Conservation (phyloP, 2,329 filamentous ascomycete genomes). For the Arthrinium puccinioides region DNA sequence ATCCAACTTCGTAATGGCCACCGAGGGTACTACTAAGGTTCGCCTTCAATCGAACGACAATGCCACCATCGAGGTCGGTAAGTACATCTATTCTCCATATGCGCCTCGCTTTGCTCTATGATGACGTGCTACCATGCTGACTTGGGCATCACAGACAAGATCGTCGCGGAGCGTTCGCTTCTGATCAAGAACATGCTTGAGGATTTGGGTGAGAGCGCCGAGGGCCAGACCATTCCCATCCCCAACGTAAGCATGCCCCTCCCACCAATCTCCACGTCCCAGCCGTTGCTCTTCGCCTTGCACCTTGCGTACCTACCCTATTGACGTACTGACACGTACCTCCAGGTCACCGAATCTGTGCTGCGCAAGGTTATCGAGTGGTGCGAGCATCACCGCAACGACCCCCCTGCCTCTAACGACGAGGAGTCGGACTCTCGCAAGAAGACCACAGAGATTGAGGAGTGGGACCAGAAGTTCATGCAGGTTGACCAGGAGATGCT, state of each 20-base stretch:
- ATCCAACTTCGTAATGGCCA: slow-evolving; percentile 13
- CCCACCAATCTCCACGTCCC: slow-evolving; percentile 8
- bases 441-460: slow-evolving; percentile 98
- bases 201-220: slow-evolving; percentile 68
- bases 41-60: slow-evolving; percentile 16
- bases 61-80: slow-evolving; percentile 16
- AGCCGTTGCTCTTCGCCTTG: neutral
- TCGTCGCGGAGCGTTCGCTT: slow-evolving; percentile 83
- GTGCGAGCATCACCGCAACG: slow-evolving; percentile 91
- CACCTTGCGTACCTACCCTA: neutral
- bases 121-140: slow-evolving; percentile 2
- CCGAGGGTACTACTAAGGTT: slow-evolving; percentile 10
- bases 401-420: slow-evolving; percentile 73
- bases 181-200: slow-evolving; percentile 98
- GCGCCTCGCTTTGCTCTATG: slow-evolving; percentile 4
- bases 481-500: slow-evolving; percentile 99
- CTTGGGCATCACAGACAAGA: slow-evolving; percentile 52
- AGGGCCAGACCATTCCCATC: slow-evolving; percentile 72
- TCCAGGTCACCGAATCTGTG: slow-evolving; percentile 81
- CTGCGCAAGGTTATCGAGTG: slow-evolving; percentile 96
- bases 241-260: slow-evolving; percentile 57
- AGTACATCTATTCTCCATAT: slow-evolving; percentile 4
- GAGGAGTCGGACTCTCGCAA: slow-evolving; percentile 92
- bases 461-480: slow-evolving; percentile 99
- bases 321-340: neutral